Base-by-base conservation (phyloP, 2,329 filamentous ascomycete genomes). In the Arthroderma sp. region DNA sequence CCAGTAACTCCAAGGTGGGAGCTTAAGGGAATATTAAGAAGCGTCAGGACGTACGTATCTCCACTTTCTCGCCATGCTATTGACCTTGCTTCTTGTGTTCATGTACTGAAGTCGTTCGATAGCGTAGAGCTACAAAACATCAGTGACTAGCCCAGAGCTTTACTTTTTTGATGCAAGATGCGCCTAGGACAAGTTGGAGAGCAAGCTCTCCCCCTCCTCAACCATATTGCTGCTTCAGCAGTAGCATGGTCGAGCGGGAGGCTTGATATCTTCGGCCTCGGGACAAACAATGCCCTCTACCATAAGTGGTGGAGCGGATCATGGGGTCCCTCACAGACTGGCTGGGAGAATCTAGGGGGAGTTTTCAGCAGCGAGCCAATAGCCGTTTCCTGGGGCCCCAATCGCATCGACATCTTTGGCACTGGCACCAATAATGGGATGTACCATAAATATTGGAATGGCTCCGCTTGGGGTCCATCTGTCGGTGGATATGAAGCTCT, bases 331-430 rank as follows among this genome's bases (percentile, higher is more conserved):
- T 51, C 49, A 9, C 37, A 36, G 30, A 47, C 42, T n/a, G 49
- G 36, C n/a, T 59, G 58, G 57, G 55, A 57, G 48, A 45, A 49
- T 31, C 53, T 62, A 38, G 59, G 58, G 39, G 59, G 58, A 3
- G 47, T 50, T 34, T 44, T 60, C 29, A 49, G 52, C 45, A 47
- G 52, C 37, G 49, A 56, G 41, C 54, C 57, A 30, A 48, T 49
- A 28, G 42, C 55, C 5, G 59, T 57, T 34, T 54, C 53, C 0
- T 57, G 54, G 53, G 58, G 49, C 1, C 28, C 42, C 6, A 52
- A 57, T 38, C 51, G 57, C 36, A 50, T 58, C 29, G 54, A 58
- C 29, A 46, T 61, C 7, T 61, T 59, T 38, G 59, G 55, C 4
- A 49, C 57, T 7, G 55, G 56, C 5, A 48, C 46, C 5, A 55